phyloP scores from a whole-genome alignment of 495 filamentous ascomycete species.

The Filosporella fistucella region DNA sequence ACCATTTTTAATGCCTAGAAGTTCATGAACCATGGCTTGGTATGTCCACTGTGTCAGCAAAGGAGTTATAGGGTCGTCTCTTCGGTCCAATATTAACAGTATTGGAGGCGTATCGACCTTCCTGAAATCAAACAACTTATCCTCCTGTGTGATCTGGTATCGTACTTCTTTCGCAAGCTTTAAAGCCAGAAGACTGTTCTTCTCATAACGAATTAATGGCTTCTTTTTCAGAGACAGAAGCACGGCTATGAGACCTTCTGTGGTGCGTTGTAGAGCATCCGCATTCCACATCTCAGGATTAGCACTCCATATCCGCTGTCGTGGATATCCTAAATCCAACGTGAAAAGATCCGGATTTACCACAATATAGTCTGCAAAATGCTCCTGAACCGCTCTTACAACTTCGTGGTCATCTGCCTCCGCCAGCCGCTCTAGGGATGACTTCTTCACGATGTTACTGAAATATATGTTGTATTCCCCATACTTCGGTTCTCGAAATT shows the following conservation, averaged over 20 bases:
- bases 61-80: constrained; percentile 95
- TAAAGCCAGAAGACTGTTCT: constrained; percentile 83
- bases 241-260: constrained; percentile 79
- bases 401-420: constrained; percentile 99
- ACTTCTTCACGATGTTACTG: constrained; percentile 96
- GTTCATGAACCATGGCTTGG: constrained; percentile 97
- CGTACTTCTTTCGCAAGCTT: constrained; percentile 89
- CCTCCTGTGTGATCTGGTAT: constrained; percentile 91
- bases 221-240: constrained; percentile 91
- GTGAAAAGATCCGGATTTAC: constrained; percentile 93
- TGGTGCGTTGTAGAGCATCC: constrained; percentile 76
- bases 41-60: constrained; percentile 97
- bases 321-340: constrained; percentile 68
- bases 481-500: constrained; percentile 93
- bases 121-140: constrained; percentile 95
- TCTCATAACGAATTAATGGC: constrained; percentile 90
- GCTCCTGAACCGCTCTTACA: constrained; percentile 85
- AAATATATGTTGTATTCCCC: constrained; percentile 97
- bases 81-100: constrained; percentile 81
- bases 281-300: constrained; percentile 86
- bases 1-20: constrained; percentile 90
- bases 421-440: constrained; percentile 86
- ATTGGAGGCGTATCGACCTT: constrained; percentile 94
- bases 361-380: constrained; percentile 92
- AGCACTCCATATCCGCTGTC: constrained; percentile 72